Conservation (phyloP, 768 basidiomycete species). For the Coprinellus micaceus region DNA sequence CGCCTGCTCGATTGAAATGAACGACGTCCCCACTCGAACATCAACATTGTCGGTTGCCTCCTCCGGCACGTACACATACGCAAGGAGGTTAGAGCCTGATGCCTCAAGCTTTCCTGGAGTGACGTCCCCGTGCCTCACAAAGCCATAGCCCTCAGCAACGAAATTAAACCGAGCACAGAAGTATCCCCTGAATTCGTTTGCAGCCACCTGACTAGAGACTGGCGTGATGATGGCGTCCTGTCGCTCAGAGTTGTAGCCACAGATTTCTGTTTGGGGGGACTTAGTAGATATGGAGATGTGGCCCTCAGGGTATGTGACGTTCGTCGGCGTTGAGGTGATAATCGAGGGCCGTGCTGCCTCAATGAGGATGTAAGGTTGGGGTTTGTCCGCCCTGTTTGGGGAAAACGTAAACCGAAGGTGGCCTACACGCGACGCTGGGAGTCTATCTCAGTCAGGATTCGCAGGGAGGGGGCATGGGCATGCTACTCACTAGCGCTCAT, state of each 20-base stretch:
- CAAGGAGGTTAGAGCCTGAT: slow-evolving; percentile 46
- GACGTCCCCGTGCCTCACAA: slow-evolving; percentile 42
- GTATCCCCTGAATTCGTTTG: slow-evolving; percentile 48
- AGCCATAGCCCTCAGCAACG: slow-evolving; percentile 37
- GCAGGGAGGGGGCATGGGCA: background rate
- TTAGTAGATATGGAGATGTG: slow-evolving; percentile 32
- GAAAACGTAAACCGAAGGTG: slow-evolving; percentile 14
- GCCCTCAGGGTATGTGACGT: slow-evolving; percentile 53
- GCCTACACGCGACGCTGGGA: slow-evolving; percentile 67
- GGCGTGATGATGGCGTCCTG: slow-evolving; percentile 52
- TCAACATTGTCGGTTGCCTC: slow-evolving; percentile 16
- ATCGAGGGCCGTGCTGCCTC: slow-evolving; percentile 65
- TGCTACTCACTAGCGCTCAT: slow-evolving; percentile 55
- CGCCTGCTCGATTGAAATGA: slow-evolving; percentile 70
- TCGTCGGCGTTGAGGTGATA: slow-evolving; percentile 47
- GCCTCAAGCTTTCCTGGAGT: slow-evolving; percentile 24
- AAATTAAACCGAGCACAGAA: slow-evolving; percentile 58
- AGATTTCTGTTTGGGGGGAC: slow-evolving; percentile 30
- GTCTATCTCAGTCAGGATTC: background rate
- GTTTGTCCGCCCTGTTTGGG: background rate
- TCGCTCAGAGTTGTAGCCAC: slow-evolving; percentile 13
- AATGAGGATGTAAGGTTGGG: slow-evolving; percentile 55
- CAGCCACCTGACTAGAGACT: slow-evolving; percentile 32
- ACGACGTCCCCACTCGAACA: slow-evolving; percentile 70
- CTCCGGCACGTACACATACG: slow-evolving; percentile 44